Evolutionary conservation across 2,329 filamentous ascomycete genomes (phyloP).

Genomic region (Cladosporium velox): DNA sequence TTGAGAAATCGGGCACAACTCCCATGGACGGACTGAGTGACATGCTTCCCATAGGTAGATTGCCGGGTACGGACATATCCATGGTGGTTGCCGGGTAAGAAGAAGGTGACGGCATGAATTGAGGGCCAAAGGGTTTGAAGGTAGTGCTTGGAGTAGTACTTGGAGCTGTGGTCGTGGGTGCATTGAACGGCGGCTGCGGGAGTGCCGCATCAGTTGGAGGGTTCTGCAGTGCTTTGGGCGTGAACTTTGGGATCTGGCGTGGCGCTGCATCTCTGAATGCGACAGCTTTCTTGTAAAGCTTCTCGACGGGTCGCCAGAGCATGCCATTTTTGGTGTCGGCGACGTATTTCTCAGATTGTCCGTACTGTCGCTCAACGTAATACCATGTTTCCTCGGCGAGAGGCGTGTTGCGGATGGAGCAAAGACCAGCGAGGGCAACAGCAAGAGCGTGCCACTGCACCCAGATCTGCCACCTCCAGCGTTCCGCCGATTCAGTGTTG

Average conservation of each 20-base stretch:
- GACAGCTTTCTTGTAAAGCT: conserved; percentile 53
- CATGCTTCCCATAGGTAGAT: conserved; percentile 13
- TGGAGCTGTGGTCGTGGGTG: neutral
- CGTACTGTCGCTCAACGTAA: conserved; percentile 51
- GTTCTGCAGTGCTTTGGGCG: neutral
- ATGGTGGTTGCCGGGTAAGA: neutral
- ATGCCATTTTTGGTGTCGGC: conserved; percentile 54
- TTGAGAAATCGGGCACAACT: neutral
- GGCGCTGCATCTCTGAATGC: conserved; percentile 31
- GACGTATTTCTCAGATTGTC: conserved; percentile 47
- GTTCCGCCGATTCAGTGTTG: conserved; percentile 40
- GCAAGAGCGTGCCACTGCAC: conserved; percentile 60
- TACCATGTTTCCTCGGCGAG: conserved; percentile 54
- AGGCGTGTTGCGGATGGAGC: conserved; percentile 49
- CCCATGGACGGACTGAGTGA: conserved; percentile 2
- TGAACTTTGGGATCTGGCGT: neutral
- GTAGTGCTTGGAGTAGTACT: neutral
- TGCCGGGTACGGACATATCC: neutral
- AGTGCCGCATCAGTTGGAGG: neutral
- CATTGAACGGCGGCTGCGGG: neutral
- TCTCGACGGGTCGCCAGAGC: conserved; percentile 58
- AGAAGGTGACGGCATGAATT: neutral
- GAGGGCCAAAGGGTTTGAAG: neutral
- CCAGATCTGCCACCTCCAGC: conserved; percentile 55
- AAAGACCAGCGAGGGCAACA: conserved; percentile 56